phyloP scores from a whole-genome alignment of 192 early-diverging fungal species.

The Coemansia sp. region DNA sequence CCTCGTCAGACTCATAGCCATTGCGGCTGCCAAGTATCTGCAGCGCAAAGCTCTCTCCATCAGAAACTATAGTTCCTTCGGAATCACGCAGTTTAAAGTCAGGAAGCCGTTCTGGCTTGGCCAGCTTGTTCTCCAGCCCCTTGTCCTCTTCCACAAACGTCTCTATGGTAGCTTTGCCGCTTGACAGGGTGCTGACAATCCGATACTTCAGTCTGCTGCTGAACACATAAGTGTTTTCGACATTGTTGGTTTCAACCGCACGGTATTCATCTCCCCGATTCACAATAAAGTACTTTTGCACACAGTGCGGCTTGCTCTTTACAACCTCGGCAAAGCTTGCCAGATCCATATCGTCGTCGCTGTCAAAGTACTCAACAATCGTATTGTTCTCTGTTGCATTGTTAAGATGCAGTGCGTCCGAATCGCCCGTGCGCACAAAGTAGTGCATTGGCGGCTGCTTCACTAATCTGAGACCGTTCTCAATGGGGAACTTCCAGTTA shows the following conservation, averaged over 20 bases:
- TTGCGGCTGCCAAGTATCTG: not conserved
- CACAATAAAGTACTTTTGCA: slow-evolving; percentile 2
- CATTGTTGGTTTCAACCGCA: slow-evolving; percentile 3
- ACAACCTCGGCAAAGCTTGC: slow-evolving; percentile 2
- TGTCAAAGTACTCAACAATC: slow-evolving; percentile 7
- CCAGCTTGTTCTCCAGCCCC: not conserved
- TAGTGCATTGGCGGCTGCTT: slow-evolving; percentile 1
- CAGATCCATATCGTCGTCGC: slow-evolving; percentile 4
- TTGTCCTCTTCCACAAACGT: not conserved
- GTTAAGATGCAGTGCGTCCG: not conserved
- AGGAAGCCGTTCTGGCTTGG: not conserved
- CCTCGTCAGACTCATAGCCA: not conserved
- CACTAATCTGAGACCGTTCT: not conserved
- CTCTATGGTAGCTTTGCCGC: not conserved
- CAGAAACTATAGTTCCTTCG: not conserved
- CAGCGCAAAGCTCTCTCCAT: not conserved
- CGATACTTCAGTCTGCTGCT: not conserved
- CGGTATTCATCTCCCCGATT: not conserved
- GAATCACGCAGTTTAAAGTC: slow-evolving; percentile 7
- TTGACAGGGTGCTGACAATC: not conserved
- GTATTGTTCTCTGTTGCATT: not conserved
- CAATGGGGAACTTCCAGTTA: not conserved
- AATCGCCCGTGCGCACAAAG: slow-evolving; percentile 1
- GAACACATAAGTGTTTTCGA: not conserved
- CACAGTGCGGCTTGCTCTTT: slow-evolving; percentile 7